Percentiles rank a stretch among this genome's conserved stretches.
These are phyloP conservation scores for Colletotrichum liaoningense DNA, from an alignment of 2,329 filamentous ascomycete genomes.

Conservation along the genomic window DNA sequence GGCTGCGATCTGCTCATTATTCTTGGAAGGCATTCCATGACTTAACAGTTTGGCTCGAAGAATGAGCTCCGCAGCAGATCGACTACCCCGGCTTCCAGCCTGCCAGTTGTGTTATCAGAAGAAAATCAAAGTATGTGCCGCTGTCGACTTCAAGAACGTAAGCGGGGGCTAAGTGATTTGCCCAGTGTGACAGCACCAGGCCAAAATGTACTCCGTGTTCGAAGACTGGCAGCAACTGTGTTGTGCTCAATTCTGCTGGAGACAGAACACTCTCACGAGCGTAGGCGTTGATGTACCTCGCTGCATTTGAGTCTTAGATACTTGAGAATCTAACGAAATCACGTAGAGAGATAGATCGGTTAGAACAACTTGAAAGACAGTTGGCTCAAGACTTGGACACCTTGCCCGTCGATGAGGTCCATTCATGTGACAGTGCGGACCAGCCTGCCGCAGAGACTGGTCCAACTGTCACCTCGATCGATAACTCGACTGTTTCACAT, in stretches of 20 bases:
- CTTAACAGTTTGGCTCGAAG: background rate
- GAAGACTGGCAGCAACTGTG: constrained; percentile 41
- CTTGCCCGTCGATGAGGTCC: no score
- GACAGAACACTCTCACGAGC: constrained; percentile 40
- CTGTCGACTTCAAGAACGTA: background rate
- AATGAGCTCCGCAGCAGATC: constrained; percentile 9
- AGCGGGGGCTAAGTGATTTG: background rate
- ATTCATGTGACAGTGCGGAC: no score
- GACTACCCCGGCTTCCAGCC: constrained; percentile 26
- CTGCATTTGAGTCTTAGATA: no score
- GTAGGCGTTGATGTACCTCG: background rate
- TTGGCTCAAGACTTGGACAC: no score
- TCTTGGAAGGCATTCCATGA: background rate
- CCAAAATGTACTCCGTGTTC: constrained; percentile 44
- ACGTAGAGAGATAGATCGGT: no score
- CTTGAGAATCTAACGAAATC: no score
- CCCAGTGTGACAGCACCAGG: constrained; percentile 43
- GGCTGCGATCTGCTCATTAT: no score
- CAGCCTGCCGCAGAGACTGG: no score
- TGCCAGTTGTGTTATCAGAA: constrained; percentile 32
- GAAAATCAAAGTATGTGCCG: constrained; percentile 29
- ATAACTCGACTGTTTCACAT: no score
- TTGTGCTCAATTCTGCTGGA: constrained; percentile 41
- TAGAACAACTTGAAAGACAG: no score
- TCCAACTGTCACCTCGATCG: no score